Base-by-base conservation (phyloP, 2,329 filamentous ascomycete species). In the Xylaria sp. region DNA sequence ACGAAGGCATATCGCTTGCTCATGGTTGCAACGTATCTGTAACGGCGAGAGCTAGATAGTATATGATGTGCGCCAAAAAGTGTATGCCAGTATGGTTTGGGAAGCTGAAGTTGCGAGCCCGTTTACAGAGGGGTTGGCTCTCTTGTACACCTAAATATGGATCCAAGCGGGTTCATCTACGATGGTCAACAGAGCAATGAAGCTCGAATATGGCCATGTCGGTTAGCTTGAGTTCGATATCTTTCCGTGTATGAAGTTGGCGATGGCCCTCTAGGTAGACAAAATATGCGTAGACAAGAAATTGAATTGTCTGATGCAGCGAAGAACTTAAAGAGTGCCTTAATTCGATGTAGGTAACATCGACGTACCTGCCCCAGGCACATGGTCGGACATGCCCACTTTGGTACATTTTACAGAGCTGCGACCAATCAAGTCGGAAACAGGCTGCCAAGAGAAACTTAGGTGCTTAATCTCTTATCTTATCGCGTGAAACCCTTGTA, bases 1-100 rank as follows among this genome's bases (percentile, higher is more conserved):
- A 92, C 79, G 72, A 92, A 87, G 7, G 89, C 88, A 77, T 91
- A 92, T 74, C 86, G 88, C 78, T 90, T 90, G 55, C 82, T 84
- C 84, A 86, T 86, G 42, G 3, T 12, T 32, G 58, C 45, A 6
- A 54, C 12, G 9, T 65, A 47, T 42, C 11, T 58, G 6, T 21
- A n/a, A 54, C 27, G 9, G 36, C 19, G 36, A 55, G 9, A 42
- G 24, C 2, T 19, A 36, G 32, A 19, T 21, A 17, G 5, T 4
- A 27, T 50, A 3, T 2, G 19, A 48, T 27, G 17, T 11, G 42
- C 7, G 5, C 34, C 34, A 48, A 36, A 21, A 62, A 27, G 45
- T 19, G 12, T 19, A 32, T 14, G 8, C 50, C 21, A n/a, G 50
- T 30, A 11, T n/a, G 21, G 51, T 27, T 50, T 8, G n/a, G n/a